These are phyloP conservation scores for Actinidia arguta DNA, from an alignment of 179 eudicot genomes.

Conservation along the genomic window DNA sequence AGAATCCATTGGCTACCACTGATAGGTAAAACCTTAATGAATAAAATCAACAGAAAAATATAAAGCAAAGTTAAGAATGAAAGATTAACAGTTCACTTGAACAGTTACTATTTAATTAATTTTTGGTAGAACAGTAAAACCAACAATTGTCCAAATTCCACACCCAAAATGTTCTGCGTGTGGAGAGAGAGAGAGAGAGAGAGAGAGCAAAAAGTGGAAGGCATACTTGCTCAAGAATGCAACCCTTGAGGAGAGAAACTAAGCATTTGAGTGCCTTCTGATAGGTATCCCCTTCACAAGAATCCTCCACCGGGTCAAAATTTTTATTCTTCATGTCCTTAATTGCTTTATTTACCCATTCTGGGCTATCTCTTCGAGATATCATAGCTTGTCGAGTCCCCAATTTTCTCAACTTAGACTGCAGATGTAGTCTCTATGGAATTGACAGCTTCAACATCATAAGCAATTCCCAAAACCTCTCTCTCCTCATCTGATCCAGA, in stretches of 20 bases:
- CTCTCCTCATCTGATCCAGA: conserved; percentile 73
- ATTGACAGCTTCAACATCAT: conserved; percentile 46
- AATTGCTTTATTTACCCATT: conserved; percentile 86
- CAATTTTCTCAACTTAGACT: conserved; percentile 61
- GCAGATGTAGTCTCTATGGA: conserved; percentile 39
- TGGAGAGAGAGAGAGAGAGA: neutral
- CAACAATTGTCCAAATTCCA: no score
- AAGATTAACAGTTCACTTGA: no score
- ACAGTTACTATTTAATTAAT: no score
- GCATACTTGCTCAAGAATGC: conserved; percentile 85
- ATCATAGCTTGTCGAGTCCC: conserved; percentile 75
- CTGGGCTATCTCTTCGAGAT: conserved; percentile 85
- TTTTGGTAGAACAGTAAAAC: no score
- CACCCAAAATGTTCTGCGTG: neutral
- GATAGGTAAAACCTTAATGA: no score
- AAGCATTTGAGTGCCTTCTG: conserved; percentile 77
- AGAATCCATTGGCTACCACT: no score
- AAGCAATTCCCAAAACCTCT: conserved; percentile 34
- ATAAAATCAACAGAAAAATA: no score
- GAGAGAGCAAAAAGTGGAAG: conserved; percentile 4
- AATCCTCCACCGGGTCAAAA: conserved; percentile 64
- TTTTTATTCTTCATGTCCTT: conserved; percentile 67
- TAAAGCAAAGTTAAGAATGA: no score
- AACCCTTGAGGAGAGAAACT: conserved; percentile 82
- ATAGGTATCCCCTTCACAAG: conserved; percentile 59